These are phyloP conservation scores for Paramecium caudatum DNA, from an alignment of 73 alveolate species.

Conservation along the genomic window DNA sequence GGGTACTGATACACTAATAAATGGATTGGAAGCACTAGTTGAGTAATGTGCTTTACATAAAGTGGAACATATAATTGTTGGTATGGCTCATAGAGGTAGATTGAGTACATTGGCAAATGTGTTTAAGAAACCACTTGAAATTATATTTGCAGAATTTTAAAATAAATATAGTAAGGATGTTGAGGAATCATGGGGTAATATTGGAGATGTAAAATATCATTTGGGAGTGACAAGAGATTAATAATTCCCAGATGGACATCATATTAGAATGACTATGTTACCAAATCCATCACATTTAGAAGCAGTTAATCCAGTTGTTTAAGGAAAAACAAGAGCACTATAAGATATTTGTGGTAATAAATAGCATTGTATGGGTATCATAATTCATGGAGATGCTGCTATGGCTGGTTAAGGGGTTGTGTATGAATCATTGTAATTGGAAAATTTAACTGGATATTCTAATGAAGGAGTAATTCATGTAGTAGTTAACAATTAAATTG, in stretches of 20 bases:
- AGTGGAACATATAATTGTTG: conserved; percentile 83
- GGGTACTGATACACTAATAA: conserved; percentile 90
- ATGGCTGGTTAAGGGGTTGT: conserved; percentile 98
- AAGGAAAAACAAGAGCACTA: conserved; percentile 93
- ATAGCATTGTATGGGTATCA: conserved; percentile 77
- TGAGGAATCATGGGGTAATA: conserved; percentile 82
- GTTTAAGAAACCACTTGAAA: conserved; percentile 86
- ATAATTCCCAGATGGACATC: conserved; percentile 76
- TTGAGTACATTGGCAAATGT: conserved; percentile 93
- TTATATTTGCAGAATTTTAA: conserved; percentile 80
- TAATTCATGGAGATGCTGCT: conserved; percentile 97
- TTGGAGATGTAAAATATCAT: conserved; percentile 90
- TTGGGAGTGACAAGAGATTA: conserved; percentile 83
- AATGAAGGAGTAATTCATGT: conserved; percentile 95
- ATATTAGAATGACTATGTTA: conserved; percentile 79
- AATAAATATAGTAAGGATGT: conserved; percentile 55
- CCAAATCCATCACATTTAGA: conserved; percentile 98
- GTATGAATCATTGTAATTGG: conserved; percentile 93
- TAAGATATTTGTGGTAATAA: conserved; percentile 79
- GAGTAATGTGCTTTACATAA: conserved; percentile 77
- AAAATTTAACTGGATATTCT: conserved; percentile 85
- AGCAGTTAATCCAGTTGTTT: conserved; percentile 94
- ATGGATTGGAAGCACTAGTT: conserved; percentile 88
- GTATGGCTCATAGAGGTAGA: conserved; percentile 99
- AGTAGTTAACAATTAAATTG: conserved; percentile 95